A percentile compares a stretch with the other conserved stretches of the same genome.
Evolutionary conservation across 371 early-diverging fungal species (phyloP).

Genomic region (Sanchytrium tribonematis): DNA sequence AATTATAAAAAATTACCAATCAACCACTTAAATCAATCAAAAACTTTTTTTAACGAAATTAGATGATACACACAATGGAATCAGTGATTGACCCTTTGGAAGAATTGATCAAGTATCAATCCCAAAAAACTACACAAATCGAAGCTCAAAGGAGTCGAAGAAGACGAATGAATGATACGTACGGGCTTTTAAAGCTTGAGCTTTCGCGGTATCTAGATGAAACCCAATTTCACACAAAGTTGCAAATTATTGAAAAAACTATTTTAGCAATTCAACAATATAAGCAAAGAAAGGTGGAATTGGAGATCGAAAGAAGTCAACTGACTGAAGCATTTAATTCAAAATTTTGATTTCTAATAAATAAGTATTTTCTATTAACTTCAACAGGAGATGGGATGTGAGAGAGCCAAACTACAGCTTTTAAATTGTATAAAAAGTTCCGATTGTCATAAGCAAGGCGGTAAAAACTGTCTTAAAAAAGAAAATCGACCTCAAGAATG

Average conservation of each 20-base stretch:
- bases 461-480: neutral
- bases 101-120: constrained; percentile 1
- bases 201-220: neutral
- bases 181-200: neutral
- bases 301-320: neutral
- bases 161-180: neutral
- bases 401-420: neutral
- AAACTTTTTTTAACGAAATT: too few species aligned
- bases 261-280: neutral
- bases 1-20: too few species aligned
- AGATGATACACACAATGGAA: neutral
- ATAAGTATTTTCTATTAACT: neutral
- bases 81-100: neutral
- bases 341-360: neutral
- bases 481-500: neutral
- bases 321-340: neutral
- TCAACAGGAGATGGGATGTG: neutral
- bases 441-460: neutral
- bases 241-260: neutral
- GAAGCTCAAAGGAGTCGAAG: neutral
- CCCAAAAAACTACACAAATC: neutral
- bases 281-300: neutral
- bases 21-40: too few species aligned
- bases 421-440: neutral
- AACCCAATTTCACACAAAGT: neutral